phyloP scores from a whole-genome alignment of 176 grass and related monocot species.

The Olyra latifolia region DNA sequence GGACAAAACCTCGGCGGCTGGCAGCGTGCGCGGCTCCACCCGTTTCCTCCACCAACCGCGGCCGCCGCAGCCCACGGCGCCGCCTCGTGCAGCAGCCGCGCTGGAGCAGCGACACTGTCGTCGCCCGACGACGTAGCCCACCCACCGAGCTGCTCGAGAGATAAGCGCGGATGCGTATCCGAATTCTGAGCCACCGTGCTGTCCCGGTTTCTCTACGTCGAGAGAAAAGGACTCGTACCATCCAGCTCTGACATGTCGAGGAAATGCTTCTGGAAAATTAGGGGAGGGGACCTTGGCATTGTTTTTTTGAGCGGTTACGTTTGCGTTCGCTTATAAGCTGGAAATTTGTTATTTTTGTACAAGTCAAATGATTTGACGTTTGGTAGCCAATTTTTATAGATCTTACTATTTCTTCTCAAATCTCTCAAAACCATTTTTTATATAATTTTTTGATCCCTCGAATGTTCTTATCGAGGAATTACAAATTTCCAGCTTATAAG shows the following conservation, averaged over 20 bases:
- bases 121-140: not conserved
- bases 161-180: not conserved
- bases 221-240: not conserved
- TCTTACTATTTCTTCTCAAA: no score
- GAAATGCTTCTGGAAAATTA: conserved; percentile 19
- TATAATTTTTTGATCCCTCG: no score
- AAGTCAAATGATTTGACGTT: no score
- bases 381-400: no score
- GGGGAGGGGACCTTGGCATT: no score
- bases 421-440: no score
- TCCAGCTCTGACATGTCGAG: not conserved
- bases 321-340: no score
- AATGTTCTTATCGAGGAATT: no score
- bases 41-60: not conserved
- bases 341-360: no score
- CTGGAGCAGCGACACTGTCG: not conserved
- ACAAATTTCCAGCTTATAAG: no score
- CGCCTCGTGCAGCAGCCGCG: not conserved
- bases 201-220: not conserved
- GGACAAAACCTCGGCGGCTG: not conserved
- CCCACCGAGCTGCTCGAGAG: not conserved
- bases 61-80: not conserved
- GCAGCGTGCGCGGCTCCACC: not conserved
- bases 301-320: no score
- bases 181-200: not conserved